phyloP scores from a whole-genome alignment of 2,329 filamentous ascomycete species.

The Fusarium circinatum region DNA sequence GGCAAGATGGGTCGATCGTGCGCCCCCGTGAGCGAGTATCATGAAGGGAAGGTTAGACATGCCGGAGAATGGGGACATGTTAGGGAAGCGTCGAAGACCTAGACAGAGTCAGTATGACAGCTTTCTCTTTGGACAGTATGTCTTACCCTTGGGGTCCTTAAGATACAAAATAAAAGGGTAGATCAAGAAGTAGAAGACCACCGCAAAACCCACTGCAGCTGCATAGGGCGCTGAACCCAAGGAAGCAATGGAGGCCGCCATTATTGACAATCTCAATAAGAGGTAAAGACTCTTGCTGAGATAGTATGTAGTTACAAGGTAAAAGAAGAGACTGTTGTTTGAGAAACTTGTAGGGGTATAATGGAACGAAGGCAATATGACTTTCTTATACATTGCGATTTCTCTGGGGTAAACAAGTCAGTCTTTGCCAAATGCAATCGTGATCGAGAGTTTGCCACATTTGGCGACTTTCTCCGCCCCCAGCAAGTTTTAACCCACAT shows the following conservation, averaged over 20 bases:
- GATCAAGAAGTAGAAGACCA: constrained; percentile 21
- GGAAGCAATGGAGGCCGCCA: constrained; percentile 5
- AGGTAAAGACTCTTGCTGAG: not conserved
- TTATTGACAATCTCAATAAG: not conserved
- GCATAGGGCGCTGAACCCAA: constrained; percentile 34
- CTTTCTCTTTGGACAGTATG: accelerated
- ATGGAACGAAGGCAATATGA: accelerated
- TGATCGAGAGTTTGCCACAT: not conserved
- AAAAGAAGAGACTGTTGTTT: not conserved
- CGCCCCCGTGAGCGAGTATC: constrained; percentile 21
- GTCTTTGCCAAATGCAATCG: not conserved
- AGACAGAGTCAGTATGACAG: not conserved
- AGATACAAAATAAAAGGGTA: constrained; percentile 26
- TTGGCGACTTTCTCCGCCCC: not conserved
- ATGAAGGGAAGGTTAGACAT: constrained; percentile 27
- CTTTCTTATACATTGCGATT: not conserved
- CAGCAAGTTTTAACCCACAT: not conserved
- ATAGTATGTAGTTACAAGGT: no score
- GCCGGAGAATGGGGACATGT: constrained; percentile 36
- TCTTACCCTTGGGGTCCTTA: constrained; percentile 49
- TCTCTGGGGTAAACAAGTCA: no score
- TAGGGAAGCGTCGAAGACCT: constrained; percentile 26
- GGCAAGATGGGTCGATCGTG: constrained; percentile 49
- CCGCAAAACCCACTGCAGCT: constrained; percentile 4
- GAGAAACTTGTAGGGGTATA: not conserved